Base-by-base conservation (phyloP, 768 basidiomycete species). In the Boletus rex-veris region DNA sequence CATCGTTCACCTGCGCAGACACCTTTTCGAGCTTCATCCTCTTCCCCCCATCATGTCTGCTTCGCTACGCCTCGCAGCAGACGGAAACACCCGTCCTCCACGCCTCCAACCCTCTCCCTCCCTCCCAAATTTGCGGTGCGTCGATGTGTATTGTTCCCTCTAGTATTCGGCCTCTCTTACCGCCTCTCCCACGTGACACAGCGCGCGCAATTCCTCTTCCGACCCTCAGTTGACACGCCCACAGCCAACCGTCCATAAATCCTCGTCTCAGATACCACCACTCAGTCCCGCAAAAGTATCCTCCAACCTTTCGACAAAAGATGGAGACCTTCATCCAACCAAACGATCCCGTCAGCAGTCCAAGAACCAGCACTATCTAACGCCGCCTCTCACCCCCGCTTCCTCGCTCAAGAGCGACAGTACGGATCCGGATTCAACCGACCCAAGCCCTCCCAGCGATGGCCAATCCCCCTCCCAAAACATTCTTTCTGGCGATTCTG, bases 351-450 rank as follows among this genome's bases (percentile, higher is more conserved):
- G 31, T 26, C 69, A 64, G 24, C 62, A 62, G 26, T 39, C 66
- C 16, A 71, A 59, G 47, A 66, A 68, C 18, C 65, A 71, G 24
- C 63, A 70, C 21, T 73, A 84, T 40, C 74, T 86, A 48, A 88
- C 86, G 0, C 86, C 86, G 33, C 87, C 86, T 11, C 76, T 88
- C 41, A 88, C 86, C 1, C 86, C 86, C 1, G 83, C 86, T 1
- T 85, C 83, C 8, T 77, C 78, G 1, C 72, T 79, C 58, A 73
- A 67, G 52, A 71, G 69, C 36, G 75, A 77, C 36, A 64, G 64
- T 18, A 63, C 69, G 15, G 71, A 68, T 35, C 66, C 72, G 30
- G 71, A 71, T 28, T 65, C 62, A 40, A 58, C 69, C 39, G 69
- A 71, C 55, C 55, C 57, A n/a, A 58, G 16, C 37, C 71, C 48